Evolutionary conservation across 768 basidiomycete genomes (phyloP), one percentile per base, ranked within the genome.

Genomic region (Boletus insuetus): DNA sequence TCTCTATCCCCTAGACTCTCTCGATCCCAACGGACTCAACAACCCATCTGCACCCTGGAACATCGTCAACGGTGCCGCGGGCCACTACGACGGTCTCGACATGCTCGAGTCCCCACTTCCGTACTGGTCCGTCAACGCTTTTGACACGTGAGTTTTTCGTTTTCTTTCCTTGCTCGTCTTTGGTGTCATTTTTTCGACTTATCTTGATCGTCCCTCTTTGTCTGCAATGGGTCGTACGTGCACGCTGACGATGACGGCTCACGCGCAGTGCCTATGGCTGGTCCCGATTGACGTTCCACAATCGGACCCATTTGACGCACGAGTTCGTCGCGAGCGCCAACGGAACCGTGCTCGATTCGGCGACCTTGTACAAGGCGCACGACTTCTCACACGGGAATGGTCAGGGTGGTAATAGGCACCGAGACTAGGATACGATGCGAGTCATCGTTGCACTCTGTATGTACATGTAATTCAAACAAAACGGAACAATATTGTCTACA

Each of bases 261-360:
- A n/a, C 9, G n/a, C 29, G 41, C 29, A 55, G 67, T 12, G 16
- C 63, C 3, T 69, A 68, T 19, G 67, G 67, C 34, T 68, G 67
- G 67, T 68, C 67, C 19, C 59, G 65, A 24, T 42, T 69, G 39
- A 69, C 61, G 32, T 67, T 68, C 59, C 67, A 69, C 50, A 69
- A 68, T 35, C 59, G 63, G 31, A 68, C 67, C 9, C 67, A 68
- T 24, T 54, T 68, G 38, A 69, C 67, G 4, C 67, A 68, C 42
- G 67, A 68, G 49, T 69, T 68, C 17, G 54, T 67, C 20, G 63
- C 67, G 37, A 68, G 67, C 32, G 67, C 67, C 7, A 68, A 69
- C n/a, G 67, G 67, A 19, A 61, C 45, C 13, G 46, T 68, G 10
- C 51, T 68, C 8, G 67, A 68, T 24, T 46, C 51, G 2, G 67